Percentiles rank a stretch among this genome's conserved stretches.
Evolutionary conservation across 352 stramenopile species (phyloP).

Genomic region (Globisporangium mamillatum): DNA sequence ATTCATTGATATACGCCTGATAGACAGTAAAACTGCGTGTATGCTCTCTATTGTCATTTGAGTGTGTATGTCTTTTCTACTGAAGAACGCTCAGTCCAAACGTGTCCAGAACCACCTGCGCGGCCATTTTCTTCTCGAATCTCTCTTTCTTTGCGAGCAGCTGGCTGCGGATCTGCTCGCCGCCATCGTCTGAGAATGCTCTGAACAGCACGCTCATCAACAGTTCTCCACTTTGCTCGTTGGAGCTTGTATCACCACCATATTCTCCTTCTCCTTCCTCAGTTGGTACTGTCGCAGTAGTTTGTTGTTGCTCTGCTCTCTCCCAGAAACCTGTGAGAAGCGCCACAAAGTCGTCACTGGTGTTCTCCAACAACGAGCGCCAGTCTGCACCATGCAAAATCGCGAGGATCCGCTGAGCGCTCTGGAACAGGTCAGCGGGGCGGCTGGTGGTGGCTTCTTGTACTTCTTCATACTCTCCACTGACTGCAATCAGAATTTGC

Average conservation of each 20-base stretch:
- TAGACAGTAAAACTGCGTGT: not conserved
- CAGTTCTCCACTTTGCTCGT: conserved; percentile 11
- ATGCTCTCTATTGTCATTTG: not conserved
- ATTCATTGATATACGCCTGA: too few species aligned
- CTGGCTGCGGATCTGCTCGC: conserved; percentile 32
- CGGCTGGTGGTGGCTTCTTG: not conserved
- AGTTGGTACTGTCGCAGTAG: not conserved
- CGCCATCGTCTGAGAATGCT: conserved; percentile 26
- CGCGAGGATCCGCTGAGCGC: conserved; percentile 18
- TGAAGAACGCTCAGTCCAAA: conserved; percentile 11
- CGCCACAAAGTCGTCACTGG: conserved; percentile 38
- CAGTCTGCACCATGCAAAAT: conserved; percentile 22
- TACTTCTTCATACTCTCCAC: not conserved
- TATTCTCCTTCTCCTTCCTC: not conserved
- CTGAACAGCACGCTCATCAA: conserved; percentile 25
- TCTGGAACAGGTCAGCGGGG: conserved; percentile 11
- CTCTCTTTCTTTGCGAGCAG: conserved; percentile 37
- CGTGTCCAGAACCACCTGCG: conserved; percentile 5
- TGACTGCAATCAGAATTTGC: conserved; percentile 26
- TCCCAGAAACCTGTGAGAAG: conserved; percentile 47
- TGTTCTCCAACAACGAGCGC: conserved; percentile 29
- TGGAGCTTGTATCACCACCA: not conserved
- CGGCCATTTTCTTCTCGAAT: conserved; percentile 27
- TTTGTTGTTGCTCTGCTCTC: conserved; percentile 4
- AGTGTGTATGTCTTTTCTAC: not conserved